Percentiles rank a stretch among this genome's conserved stretches.
Evolutionary conservation across 352 stramenopile species (phyloP).

Genomic region (Phytophthora hibernalis): DNA sequence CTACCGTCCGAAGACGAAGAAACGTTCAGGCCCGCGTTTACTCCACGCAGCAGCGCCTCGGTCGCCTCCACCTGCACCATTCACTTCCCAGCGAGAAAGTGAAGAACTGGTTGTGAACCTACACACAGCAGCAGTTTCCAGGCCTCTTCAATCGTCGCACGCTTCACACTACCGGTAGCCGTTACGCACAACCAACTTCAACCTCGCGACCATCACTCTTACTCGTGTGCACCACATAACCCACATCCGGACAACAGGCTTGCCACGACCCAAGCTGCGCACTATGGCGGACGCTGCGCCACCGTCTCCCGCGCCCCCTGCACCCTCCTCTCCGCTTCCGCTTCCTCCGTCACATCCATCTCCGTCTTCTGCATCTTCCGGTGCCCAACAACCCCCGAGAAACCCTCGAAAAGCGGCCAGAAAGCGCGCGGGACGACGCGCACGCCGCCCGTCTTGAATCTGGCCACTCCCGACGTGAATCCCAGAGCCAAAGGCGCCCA

Average conservation of each 20-base stretch:
- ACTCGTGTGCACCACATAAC: neutral
- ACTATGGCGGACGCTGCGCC: slow-evolving; percentile 18
- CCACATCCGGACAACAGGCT: neutral
- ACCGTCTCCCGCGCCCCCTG: slow-evolving; percentile 27
- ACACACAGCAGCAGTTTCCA: slow-evolving; percentile 13
- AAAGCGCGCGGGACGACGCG: slow-evolving; percentile 9
- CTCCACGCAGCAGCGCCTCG: neutral
- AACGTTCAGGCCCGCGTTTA: neutral
- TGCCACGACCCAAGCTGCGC: no score
- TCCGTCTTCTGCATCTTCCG: slow-evolving; percentile 17
- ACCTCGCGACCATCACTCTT: neutral
- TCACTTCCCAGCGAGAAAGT: slow-evolving; percentile 6
- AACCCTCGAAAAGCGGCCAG: slow-evolving; percentile 9
- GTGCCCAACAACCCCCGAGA: slow-evolving; percentile 6
- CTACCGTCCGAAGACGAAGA: slow-evolving; percentile 11
- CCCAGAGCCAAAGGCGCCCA: slow-evolving; percentile 27
- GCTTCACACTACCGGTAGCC: neutral
- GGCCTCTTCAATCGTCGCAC: slow-evolving; percentile 19
- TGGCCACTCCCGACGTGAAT: slow-evolving; percentile 12
- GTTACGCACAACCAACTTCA: slow-evolving; percentile 7
- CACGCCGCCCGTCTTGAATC: slow-evolving; percentile 3
- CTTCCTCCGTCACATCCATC: slow-evolving; percentile 35
- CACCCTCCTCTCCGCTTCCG: slow-evolving; percentile 33
- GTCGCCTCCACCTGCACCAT: slow-evolving; percentile 8
- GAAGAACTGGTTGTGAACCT: slow-evolving; percentile 1